A percentile compares a stretch with the other conserved stretches of the same genome.
These are phyloP conservation scores for Rhynchospora tenuis DNA, from an alignment of 176 grass and related monocot genomes.

Conservation along the genomic window DNA sequence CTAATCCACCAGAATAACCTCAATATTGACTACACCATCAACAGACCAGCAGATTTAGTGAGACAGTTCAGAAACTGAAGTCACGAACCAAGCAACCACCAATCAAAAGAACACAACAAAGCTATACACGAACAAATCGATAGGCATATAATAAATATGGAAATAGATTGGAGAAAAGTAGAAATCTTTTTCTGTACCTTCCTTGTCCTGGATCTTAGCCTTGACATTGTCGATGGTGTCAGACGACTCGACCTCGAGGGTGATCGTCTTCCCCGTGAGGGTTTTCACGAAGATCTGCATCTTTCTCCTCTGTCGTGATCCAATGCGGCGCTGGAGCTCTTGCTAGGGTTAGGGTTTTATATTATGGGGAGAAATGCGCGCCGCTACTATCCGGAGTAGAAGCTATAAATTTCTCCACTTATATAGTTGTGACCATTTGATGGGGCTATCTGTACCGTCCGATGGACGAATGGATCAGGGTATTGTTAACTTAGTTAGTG, in stretches of 20 bases:
- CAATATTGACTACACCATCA: background rate
- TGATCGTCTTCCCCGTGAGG: conserved; percentile 34
- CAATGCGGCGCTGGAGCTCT: background rate
- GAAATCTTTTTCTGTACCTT: background rate
- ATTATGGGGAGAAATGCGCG: background rate
- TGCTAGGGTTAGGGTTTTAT: conserved; percentile 24
- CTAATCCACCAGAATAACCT: background rate
- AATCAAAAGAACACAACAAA: no score
- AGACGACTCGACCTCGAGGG: conserved; percentile 31
- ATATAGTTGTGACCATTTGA: background rate
- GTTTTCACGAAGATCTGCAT: conserved; percentile 33
- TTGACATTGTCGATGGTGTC: conserved; percentile 42
- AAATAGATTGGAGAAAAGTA: background rate
- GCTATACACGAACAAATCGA: background rate
- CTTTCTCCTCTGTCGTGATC: background rate
- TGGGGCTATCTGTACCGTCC: background rate
- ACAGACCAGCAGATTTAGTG: background rate
- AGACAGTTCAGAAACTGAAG: no score
- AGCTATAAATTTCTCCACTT: background rate
- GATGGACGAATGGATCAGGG: background rate
- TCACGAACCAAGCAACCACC: no score
- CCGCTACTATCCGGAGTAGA: background rate
- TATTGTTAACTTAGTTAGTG: background rate
- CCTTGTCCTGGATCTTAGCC: conserved; percentile 31
- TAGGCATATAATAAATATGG: background rate